Conservation (phyloP, 306 rosid genomes). For the Ceratonia siliqua region DNA sequence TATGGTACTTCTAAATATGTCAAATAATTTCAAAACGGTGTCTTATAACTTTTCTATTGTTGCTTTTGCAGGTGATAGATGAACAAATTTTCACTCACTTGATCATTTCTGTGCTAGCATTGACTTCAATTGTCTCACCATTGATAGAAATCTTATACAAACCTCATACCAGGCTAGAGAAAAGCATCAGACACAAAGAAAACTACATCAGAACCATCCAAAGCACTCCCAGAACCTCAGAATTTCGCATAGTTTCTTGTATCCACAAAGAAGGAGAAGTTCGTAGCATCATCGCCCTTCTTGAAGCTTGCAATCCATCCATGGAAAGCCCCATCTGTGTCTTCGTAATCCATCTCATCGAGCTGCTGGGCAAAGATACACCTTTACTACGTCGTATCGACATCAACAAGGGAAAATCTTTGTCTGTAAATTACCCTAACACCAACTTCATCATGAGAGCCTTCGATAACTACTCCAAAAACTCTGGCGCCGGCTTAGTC, state of each 20-base stretch:
- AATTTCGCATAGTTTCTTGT: conserved; percentile 22
- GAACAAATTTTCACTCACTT: conserved; percentile 21
- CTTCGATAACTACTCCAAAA: conserved; percentile 36
- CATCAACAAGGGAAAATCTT: not conserved
- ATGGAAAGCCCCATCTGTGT: conserved; percentile 22
- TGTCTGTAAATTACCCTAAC: not conserved
- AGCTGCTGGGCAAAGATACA: conserved; percentile 26
- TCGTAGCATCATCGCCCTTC: conserved; percentile 29
- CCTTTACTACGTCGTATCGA: conserved; percentile 35
- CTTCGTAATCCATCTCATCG: conserved; percentile 32
- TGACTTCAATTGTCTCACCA: conserved; percentile 23
- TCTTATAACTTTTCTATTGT: no score
- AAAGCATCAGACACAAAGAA: not conserved
- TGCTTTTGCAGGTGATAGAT: conserved; percentile 29
- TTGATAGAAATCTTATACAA: conserved; percentile 1
- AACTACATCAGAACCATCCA: conserved; percentile 3
- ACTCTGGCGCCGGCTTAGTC: conserved; percentile 22
- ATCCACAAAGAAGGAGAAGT: conserved; percentile 44
- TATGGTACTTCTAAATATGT: no score
- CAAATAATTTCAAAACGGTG: no score
- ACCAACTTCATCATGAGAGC: conserved; percentile 34
- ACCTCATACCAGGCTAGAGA: not conserved
- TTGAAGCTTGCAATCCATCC: conserved; percentile 36
- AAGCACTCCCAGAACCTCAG: not conserved
- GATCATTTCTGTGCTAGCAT: conserved; percentile 11